Evolutionary conservation across 345 rosid species (phyloP).

Genomic region (Mallotus nudiflorus): DNA sequence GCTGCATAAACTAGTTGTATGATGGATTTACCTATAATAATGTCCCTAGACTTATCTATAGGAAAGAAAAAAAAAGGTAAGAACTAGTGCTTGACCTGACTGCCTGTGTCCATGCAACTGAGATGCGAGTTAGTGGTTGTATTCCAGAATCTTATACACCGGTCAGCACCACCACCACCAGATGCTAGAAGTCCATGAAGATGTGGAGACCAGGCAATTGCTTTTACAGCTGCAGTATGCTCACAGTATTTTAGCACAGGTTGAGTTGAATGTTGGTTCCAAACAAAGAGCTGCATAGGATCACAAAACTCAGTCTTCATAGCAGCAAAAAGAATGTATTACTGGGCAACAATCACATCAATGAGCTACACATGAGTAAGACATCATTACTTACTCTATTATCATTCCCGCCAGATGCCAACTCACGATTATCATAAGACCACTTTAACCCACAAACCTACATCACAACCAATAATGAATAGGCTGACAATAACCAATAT

Average conservation of each 20-base stretch:
- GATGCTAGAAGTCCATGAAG: conserved; percentile 97
- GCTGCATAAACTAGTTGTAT: background rate
- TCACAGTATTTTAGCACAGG: conserved; percentile 88
- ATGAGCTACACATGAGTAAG: background rate
- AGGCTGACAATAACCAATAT: conserved; percentile 11
- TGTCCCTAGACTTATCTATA: too few species aligned
- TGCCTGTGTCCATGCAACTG: conserved; percentile 89
- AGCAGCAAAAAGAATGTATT: background rate
- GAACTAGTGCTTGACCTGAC: conserved; percentile 58
- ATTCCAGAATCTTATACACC: conserved; percentile 99
- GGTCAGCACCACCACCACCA: conserved; percentile 98
- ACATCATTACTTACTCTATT: conserved; percentile 57
- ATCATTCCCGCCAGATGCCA: conserved; percentile 99
- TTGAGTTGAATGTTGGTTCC: conserved; percentile 96
- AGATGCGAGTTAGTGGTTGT: conserved; percentile 85
- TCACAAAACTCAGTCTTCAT: conserved; percentile 17
- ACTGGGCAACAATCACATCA: conserved; percentile 2
- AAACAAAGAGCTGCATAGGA: conserved; percentile 79
- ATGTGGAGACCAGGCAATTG: conserved; percentile 99
- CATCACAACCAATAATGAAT: conserved; percentile 20
- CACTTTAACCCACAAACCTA: conserved; percentile 97
- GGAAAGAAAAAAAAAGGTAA: background rate
- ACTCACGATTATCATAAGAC: conserved; percentile 95
- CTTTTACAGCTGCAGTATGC: conserved; percentile 98
- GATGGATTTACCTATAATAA: background rate